Base-by-base conservation (phyloP, 441 rosid genomes). In the Populus tomentosa region DNA sequence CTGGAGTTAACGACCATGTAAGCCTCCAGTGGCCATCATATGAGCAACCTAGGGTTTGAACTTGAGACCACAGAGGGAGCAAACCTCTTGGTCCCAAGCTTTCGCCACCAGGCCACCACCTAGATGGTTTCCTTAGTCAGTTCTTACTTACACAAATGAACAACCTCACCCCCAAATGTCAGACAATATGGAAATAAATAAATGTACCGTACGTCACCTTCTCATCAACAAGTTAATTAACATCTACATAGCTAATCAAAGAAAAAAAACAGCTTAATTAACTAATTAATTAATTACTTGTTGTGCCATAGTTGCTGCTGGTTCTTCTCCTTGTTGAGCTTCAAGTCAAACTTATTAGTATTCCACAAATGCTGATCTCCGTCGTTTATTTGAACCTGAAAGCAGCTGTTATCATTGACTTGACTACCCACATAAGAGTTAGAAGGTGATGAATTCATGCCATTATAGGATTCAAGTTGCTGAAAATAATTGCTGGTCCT, bases 311-410 rank as follows among this genome's bases (percentile, higher is more conserved):
- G 28, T 69, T 30, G 32, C 32, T 69, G 71, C 59, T 70, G 69
- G 72, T 70, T 59, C 74, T 82, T 74, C 40, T 82, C 81, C 59
- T 78, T 77, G 42, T 42, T 70, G 30, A 38, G 74, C 75, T 64
- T 64, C 75, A 50, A 67, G 21, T 72, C 76, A 72, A 67, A 69
- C 68, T 53, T 69, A 18, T 26, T 28, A 28, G 4, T 32, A 62
- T 61, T 69, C 86, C 86, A 81, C 23, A 80, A 62, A 20, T 73
- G 46, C 69, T 78, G 59, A 72, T 50, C 79, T 78, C 67, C 79
- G 4, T 81, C 83, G 16, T 82, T 75, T 67, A 63, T 42, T 61
- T 61, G 77, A 73, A 71, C 21, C 10, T 80, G 82, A 69, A 83
- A 75, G 67, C 70, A 72, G 63, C 77, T 69, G 61, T 30, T 70